A percentile compares a stretch with the other conserved stretches of the same genome.
Conservation (phyloP, 2,329 filamentous ascomycete genomes). For the Arthrobotrys conoides region DNA sequence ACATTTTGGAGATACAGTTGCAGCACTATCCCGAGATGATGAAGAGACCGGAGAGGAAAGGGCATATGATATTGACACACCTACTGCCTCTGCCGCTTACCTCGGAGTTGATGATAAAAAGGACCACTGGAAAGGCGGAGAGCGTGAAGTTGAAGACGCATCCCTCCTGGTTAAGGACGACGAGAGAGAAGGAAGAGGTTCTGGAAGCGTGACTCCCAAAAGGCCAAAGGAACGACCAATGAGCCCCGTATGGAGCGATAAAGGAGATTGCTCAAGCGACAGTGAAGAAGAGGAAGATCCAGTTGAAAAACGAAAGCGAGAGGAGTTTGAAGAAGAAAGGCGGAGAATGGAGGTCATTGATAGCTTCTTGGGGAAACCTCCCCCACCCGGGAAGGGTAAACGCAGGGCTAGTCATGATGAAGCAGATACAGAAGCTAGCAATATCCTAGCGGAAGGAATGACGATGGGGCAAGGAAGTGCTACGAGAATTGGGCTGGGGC, state of each 20-base stretch:
- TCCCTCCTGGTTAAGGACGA: constrained; percentile 32
- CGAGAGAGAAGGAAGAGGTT: constrained; percentile 35
- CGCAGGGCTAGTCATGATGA: constrained; percentile 29
- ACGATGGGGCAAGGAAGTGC: constrained; percentile 33
- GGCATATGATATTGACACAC: constrained; percentile 46
- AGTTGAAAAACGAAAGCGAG: constrained; percentile 27
- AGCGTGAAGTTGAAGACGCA: constrained; percentile 52
- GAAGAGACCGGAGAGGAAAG: constrained; percentile 53
- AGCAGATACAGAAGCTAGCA: constrained; percentile 37
- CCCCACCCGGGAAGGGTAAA: constrained; percentile 20
- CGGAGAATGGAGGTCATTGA: constrained; percentile 56
- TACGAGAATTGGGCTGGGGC: constrained; percentile 33
- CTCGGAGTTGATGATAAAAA: constrained; percentile 15
- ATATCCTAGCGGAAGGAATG: constrained; percentile 23
- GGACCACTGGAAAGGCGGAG: constrained; percentile 47
- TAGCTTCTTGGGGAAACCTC: constrained; percentile 48
- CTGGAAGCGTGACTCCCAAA: constrained; percentile 29
- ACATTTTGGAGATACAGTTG: constrained; percentile 82
- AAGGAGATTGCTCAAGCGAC: constrained; percentile 49
- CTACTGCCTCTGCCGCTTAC: not conserved
- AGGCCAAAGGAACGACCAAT: constrained; percentile 39
- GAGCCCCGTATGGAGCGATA: constrained; percentile 57
- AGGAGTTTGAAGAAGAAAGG: constrained; percentile 44
- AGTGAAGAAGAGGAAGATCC: constrained; percentile 47
- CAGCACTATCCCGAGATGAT: constrained; percentile 43